Base-by-base conservation (phyloP, 1,284 basidiomycete genomes). In the Pulchroboletus neoregius region DNA sequence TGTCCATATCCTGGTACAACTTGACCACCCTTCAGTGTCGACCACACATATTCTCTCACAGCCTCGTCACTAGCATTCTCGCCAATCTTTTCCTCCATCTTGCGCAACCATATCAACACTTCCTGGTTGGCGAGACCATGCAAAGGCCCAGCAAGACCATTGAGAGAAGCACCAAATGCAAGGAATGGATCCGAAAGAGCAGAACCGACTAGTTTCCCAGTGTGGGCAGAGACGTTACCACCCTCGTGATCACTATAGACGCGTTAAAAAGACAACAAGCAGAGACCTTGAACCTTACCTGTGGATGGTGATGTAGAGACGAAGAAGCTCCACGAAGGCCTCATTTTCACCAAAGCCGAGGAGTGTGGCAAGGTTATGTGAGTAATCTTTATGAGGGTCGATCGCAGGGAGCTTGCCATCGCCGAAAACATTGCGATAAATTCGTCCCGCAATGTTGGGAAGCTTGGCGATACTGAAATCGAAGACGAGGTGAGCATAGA, bases 111-210 rank as follows among this genome's bases (percentile, higher is more conserved):
- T 57, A 87, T 61, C 51, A 97, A 79, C 27, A 95, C 93, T 71
- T 97, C 94, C 73, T 97, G 93, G 79, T 96, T 97, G 40, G 93
- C 93, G 46, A 97, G 86, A 66, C 90, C 94, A 75, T 99, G 95
- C 30, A 99, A 84, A 40, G 95, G 95, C 45, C 95, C 95, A 52
- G 95, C 95, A 45, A 98, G 86, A 78, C 95, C 95, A 63, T 95
- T 94, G 47, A 99, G 78, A 34, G 94, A 89, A 45, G 95, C 95
- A 49, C 81, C 83, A 69, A 93, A 98, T 11, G 95, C 82, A 39
- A 98, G 82, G 92, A 95, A 98, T 57, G 95, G 95, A 71, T 99
- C 95, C 6, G 94, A 95, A 51, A 98, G 87, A 46, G 95, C 95
- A 50, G 94, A 97, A 51, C 94, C 95, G 65, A 98, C 95, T 42